A percentile compares a stretch with the other conserved stretches of the same genome.
phyloP scores from a whole-genome alignment of 768 basidiomycete genomes.

The Pisolithus microcarpus region DNA sequence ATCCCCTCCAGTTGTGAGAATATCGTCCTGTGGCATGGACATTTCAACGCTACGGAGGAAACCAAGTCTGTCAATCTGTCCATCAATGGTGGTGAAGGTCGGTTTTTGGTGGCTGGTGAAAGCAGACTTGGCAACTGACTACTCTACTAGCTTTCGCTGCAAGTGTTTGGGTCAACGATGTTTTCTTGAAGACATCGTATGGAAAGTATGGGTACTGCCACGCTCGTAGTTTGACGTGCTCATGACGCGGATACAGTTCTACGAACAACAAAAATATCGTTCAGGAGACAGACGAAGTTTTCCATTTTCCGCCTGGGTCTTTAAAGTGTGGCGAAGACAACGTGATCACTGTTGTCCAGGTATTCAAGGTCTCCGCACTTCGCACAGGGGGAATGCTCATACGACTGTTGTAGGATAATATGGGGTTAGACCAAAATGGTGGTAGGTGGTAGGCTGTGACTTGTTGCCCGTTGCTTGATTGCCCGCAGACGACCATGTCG shows the following conservation, averaged over 20 bases:
- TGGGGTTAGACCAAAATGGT: conserved; percentile 65
- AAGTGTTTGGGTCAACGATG: conserved; percentile 71
- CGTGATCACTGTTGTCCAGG: conserved; percentile 72
- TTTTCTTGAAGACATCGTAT: conserved; percentile 64
- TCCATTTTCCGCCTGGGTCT: conserved; percentile 52
- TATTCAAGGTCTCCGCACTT: conserved; percentile 17
- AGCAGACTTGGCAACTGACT: not conserved
- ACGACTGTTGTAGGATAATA: conserved; percentile 51
- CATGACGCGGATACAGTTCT: conserved; percentile 36
- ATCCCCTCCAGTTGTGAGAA: conserved; percentile 62
- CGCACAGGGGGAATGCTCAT: conserved; percentile 2
- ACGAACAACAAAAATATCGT: conserved; percentile 55
- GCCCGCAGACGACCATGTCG: conserved; percentile 29
- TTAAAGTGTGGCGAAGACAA: conserved; percentile 52
- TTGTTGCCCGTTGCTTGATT: conserved; percentile 1
- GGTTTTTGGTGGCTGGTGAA: not conserved
- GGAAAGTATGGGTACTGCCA: conserved; percentile 49
- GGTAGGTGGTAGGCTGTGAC: conserved; percentile 26
- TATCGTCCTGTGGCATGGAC: conserved; percentile 73
- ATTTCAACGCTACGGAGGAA: conserved; percentile 56
- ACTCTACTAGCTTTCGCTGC: conserved; percentile 64
- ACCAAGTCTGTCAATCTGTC: conserved; percentile 65
- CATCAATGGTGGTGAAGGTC: conserved; percentile 76
- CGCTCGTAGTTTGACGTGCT: not conserved
- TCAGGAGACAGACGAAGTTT: conserved; percentile 63